Evolutionary conservation across 164 flowering plant species (phyloP), one percentile per base, ranked within the genome.

Genomic region (Kalanchoe fedtschenkoi): DNA sequence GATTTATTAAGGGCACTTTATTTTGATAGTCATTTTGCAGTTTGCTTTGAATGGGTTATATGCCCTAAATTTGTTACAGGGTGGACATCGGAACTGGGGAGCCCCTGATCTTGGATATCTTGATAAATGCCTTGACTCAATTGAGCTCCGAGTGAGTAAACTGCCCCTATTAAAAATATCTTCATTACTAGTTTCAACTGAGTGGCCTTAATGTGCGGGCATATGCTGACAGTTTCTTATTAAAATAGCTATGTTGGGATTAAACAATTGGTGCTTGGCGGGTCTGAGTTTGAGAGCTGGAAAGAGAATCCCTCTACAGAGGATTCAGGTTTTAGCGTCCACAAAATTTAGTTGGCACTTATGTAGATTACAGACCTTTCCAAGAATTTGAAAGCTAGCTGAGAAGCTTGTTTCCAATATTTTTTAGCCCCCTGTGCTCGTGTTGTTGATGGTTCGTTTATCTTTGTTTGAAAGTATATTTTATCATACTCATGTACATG

Each of bases 141-240:
- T 82, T 90, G 68, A 93, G 92, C 79, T 83, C 99, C 0, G 96
- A 90, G 99, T 93, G 84, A 81, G 91, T 21, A 22, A 33, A 55
- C 2, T 6, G 5, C 30, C 53, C 28, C 30, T n/a, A n/a, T n/a
- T n/a, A n/a, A n/a, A 6, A 17, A 5, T 22, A 61, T 26, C 26
- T 43, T 10, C 32, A 16, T 13, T 22, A 5, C 11, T 35, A 53
- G 32, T 30, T 16, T 32, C 6, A 33, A 13, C 22, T 28, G 17
- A 26, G 13, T 14, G 1, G 5, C 4, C 37, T 21, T 17, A 17
- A 14, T 10, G 28, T 33, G 11, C 22, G 34, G 1, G 38, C 55
- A n/a, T 16, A 56, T 62, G 51, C 51, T 56, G 30, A 32, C 13
- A 6, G 17, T 28, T 28, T 19, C 34, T 19, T 5, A 5, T 13